Conservation (phyloP, 2,329 filamentous ascomycete genomes). For the Alternaria postmessia region DNA sequence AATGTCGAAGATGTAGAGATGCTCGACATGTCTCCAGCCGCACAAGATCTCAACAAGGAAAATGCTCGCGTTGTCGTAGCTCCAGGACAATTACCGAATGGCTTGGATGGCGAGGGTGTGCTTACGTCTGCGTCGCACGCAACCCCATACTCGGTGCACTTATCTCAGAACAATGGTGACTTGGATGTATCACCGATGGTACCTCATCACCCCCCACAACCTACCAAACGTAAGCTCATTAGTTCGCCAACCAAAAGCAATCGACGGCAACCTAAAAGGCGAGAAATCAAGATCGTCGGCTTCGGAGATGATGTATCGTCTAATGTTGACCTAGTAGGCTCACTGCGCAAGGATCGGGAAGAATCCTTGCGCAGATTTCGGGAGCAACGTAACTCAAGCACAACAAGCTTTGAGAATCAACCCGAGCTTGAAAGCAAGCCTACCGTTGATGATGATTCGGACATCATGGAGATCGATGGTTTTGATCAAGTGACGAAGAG, state of each 20-base stretch:
- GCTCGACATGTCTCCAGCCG: background rate
- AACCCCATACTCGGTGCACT: background rate
- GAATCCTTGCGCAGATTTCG: slow-evolving; percentile 24
- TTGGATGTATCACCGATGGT: background rate
- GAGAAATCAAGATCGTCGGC: slow-evolving; percentile 32
- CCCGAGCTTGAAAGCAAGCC: slow-evolving; percentile 2
- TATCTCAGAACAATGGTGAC: background rate
- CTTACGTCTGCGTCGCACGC: background rate
- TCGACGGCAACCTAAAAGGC: slow-evolving; percentile 30
- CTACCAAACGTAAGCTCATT: slow-evolving; percentile 35
- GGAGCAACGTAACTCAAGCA: slow-evolving; percentile 23
- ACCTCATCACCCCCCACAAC: background rate
- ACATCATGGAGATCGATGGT: slow-evolving; percentile 16
- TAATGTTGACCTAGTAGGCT: slow-evolving; percentile 3
- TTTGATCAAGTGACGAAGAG: background rate
- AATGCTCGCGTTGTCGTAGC: background rate
- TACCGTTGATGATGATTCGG: background rate
- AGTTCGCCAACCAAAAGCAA: slow-evolving; percentile 27
- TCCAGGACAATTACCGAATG: background rate
- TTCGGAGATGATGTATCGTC: slow-evolving; percentile 20
- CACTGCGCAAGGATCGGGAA: slow-evolving; percentile 20
- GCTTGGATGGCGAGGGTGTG: background rate
- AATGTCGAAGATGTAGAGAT: background rate
- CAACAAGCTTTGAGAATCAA: slow-evolving; percentile 19
- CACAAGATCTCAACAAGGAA: background rate